A percentile compares a stretch with the other conserved stretches of the same genome.
phyloP scores from a whole-genome alignment of 352 stramenopile species.

The Phytophthora chlamydospora region DNA sequence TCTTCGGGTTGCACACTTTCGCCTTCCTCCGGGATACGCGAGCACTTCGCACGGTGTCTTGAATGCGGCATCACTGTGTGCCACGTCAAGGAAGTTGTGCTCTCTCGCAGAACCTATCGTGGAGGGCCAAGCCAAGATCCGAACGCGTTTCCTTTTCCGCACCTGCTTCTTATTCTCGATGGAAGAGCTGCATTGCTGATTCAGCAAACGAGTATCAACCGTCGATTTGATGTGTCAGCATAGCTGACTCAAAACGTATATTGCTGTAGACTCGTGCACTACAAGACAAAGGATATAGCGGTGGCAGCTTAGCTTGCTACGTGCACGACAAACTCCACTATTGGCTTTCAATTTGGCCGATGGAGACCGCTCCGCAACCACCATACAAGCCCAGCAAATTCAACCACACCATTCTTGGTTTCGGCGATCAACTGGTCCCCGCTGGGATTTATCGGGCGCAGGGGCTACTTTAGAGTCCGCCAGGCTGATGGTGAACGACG shows the following conservation, averaged over 20 bases:
- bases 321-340: no score
- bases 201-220: no score
- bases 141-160: neutral
- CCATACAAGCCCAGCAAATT: constrained; percentile 14
- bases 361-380: no score
- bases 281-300: neutral
- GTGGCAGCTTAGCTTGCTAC: no score
- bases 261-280: neutral
- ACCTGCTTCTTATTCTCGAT: constrained; percentile 35
- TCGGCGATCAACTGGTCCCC: constrained; percentile 9
- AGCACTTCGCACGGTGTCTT: constrained; percentile 1
- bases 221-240: no score
- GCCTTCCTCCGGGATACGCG: constrained; percentile 7
- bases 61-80: constrained; percentile 18
- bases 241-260: no score
- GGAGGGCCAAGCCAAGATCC: neutral
- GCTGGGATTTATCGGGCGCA: neutral
- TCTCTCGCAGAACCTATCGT: neutral
- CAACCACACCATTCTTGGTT: constrained; percentile 26
- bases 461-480: constrained; percentile 9
- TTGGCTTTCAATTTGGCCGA: no score
- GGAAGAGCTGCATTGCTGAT: neutral
- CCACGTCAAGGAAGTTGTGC: neutral
- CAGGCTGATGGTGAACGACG: neutral
- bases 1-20: constrained; percentile 1